Percentiles rank a stretch among this genome's conserved stretches.
These are phyloP conservation scores for Boletus barrowsii DNA, from an alignment of 768 basidiomycete genomes.

Conservation along the genomic window DNA sequence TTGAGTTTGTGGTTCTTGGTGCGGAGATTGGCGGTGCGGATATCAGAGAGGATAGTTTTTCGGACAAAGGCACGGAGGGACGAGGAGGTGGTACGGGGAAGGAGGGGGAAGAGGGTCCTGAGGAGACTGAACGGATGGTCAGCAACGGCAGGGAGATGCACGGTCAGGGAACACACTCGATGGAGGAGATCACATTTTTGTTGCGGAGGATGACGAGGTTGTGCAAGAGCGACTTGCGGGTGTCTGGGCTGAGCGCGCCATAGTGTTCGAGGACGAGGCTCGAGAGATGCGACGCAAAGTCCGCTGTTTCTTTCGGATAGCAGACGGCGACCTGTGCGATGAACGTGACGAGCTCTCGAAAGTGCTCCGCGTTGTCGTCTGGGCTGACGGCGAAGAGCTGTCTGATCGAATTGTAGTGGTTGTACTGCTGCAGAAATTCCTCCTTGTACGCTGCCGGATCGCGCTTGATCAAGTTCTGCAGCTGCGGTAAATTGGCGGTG, in stretches of 20 bases:
- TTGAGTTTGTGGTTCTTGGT: slow-evolving; percentile 96
- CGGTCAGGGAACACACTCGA: slow-evolving; percentile 60
- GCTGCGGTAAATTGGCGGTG: slow-evolving; percentile 87
- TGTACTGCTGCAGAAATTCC: slow-evolving; percentile 96
- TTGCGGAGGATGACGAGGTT: slow-evolving; percentile 92
- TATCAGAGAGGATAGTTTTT: slow-evolving; percentile 90
- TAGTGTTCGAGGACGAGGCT: slow-evolving; percentile 77
- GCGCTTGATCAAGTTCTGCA: slow-evolving; percentile 96
- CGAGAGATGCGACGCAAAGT: slow-evolving; percentile 80
- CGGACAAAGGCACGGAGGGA: slow-evolving; percentile 82
- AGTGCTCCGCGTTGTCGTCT: slow-evolving; percentile 80
- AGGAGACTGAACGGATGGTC: slow-evolving; percentile 57
- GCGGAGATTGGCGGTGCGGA: slow-evolving; percentile 83
- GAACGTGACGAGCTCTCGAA: slow-evolving; percentile 85
- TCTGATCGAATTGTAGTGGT: slow-evolving; percentile 85
- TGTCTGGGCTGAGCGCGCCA: slow-evolving; percentile 71
- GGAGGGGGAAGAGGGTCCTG: slow-evolving; percentile 87
- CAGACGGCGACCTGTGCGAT: slow-evolving; percentile 77
- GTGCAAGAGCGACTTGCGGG: slow-evolving; percentile 80
- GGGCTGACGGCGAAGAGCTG: slow-evolving; percentile 83
- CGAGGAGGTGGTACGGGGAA: slow-evolving; percentile 90
- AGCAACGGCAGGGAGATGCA: slow-evolving; percentile 1
- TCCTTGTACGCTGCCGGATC: slow-evolving; percentile 89
- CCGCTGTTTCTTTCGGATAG: slow-evolving; percentile 87
- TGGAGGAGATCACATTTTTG: slow-evolving; percentile 87